A percentile compares a stretch with the other conserved stretches of the same genome.
Evolutionary conservation across 768 basidiomycete species (phyloP).

Genomic region (Tephrocybe sp.): DNA sequence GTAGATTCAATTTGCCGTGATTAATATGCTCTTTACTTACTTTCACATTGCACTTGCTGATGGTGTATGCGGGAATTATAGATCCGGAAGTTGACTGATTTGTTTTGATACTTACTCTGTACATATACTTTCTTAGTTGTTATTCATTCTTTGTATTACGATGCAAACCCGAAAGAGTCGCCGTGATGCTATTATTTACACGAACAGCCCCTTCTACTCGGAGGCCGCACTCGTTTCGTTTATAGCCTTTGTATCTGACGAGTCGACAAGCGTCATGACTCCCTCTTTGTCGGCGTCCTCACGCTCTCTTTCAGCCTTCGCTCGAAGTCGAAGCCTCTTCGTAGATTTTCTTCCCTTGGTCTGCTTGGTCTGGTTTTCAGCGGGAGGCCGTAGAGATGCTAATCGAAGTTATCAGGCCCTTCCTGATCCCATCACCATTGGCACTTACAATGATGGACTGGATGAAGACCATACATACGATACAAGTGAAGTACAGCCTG

Average conservation of each 20-base stretch:
- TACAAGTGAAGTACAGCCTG: constrained; percentile 89
- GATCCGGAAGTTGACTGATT: no score
- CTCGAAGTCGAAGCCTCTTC: constrained; percentile 29
- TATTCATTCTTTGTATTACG: no score
- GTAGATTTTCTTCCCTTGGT: constrained; percentile 45
- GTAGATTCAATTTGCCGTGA: constrained; percentile 1
- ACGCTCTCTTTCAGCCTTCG: constrained; percentile 1
- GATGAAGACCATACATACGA: constrained; percentile 69
- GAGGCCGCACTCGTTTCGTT: no score
- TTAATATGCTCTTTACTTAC: neutral
- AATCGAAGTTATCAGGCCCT: neutral
- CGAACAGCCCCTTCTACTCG: no score
- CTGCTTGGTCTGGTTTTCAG: constrained; percentile 39
- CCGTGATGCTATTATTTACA: no score
- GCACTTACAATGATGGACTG: constrained; percentile 56
- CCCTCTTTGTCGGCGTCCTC: neutral
- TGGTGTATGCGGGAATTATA: no score
- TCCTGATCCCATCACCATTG: neutral
- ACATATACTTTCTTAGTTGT: no score
- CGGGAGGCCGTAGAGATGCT: constrained; percentile 47
- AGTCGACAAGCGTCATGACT: no score
- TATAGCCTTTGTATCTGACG: no score
- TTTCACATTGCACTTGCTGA: no score
- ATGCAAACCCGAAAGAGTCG: no score
- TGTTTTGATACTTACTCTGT: no score